Evolutionary conservation across 805 yeast species (phyloP).

Genomic region (Saccharomycopsis amapae): DNA sequence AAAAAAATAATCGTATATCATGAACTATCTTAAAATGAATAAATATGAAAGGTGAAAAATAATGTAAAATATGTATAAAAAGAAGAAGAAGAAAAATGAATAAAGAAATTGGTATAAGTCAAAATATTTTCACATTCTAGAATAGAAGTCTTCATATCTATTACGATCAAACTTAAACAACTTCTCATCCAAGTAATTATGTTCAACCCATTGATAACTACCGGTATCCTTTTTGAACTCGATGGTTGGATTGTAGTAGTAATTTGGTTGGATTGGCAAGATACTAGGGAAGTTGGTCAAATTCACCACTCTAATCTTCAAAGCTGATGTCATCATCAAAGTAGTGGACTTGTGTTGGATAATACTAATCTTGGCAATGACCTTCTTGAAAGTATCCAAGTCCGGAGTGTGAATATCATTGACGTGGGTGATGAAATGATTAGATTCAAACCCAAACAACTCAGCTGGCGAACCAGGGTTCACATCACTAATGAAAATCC

Average conservation of each 20-base stretch:
- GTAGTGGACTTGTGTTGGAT: constrained; percentile 22
- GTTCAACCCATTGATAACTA: constrained; percentile 47
- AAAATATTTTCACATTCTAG: constrained; percentile 16
- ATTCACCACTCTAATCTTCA: constrained; percentile 21
- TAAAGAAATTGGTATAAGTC: not conserved
- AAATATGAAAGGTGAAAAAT: not conserved
- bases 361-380: constrained; percentile 22
- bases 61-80: not conserved
- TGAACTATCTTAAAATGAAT: too few species aligned
- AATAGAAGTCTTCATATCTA: constrained; percentile 22
- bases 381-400: constrained; percentile 22
- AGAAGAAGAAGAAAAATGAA: not conserved
- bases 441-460: constrained; percentile 20
- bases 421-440: constrained; percentile 22
- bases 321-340: constrained; percentile 22
- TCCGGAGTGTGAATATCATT: constrained; percentile 23
- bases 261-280: constrained; percentile 22
- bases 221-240: constrained; percentile 45
- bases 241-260: constrained; percentile 42
- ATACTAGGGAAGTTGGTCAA: constrained; percentile 20
- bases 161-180: constrained; percentile 22
- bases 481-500: constrained; percentile 22
- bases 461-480: constrained; percentile 22
- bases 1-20: too few species aligned
- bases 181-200: constrained; percentile 24